Base-by-base conservation (phyloP, 208 protist species). In the Leishmania major region DNA sequence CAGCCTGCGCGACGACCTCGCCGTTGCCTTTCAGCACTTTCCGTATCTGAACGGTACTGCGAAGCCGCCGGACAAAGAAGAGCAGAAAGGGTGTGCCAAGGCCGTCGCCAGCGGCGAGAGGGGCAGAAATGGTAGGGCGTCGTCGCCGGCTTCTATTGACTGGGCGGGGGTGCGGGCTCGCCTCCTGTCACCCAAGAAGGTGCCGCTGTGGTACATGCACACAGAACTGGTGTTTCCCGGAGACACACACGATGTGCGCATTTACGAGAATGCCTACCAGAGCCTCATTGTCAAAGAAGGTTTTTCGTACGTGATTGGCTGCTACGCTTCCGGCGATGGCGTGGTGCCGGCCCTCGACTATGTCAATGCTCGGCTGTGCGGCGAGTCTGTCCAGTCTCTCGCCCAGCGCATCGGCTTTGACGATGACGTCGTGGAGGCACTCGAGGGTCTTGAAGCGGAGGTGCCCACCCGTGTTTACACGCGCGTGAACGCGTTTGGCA, bases 271-370 rank as follows among this genome's bases (percentile, higher is more conserved):
- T 25, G 85, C 88, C 22, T 97, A 94, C 76, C 82, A 91, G 76
- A 64, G 87, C 13, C 43, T 87, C 17, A 87, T 95, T 40, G 28
- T 90, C 0, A 70, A 74, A 62, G 88, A 95, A 62, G 94, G 88
- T 31, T 86, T 95, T 71, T 49, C 60, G 11, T 79, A 96, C 83
- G 86, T 96, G 5, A 25, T 96, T 10, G 93, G 88, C n/a, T 89
- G 96, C 79, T 82, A 90, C 43, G 84, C 90, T 17, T 67, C 85
- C 25, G 82, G 86, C 22, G 95, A 97, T 81, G 89, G 90, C 72
- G 60, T 86, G 45, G 62, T 93, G 40, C 90, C 90, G 3, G 81
- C 95, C 17, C 69, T 89, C 35, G 95, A 97, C 82, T 97, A 95
- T 85, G 78, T 93, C 40, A 86, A 87, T 51, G 87, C 80, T 19